A percentile compares a stretch with the other conserved stretches of the same genome.
phyloP scores from a whole-genome alignment of 2,329 filamentous ascomycete species.

The Trichoderma harzianum region DNA sequence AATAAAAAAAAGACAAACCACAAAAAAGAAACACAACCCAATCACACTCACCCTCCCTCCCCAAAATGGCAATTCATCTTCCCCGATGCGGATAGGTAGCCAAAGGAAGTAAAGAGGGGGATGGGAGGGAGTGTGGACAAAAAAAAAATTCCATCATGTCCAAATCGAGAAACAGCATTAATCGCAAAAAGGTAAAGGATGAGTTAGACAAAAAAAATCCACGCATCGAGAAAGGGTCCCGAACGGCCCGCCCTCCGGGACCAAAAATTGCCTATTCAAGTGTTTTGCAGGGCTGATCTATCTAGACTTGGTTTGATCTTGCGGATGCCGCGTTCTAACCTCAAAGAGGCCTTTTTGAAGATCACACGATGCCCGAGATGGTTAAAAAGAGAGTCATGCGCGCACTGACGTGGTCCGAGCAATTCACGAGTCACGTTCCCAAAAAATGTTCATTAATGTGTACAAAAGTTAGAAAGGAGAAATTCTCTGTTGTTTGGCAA shows the following conservation, averaged over 20 bases:
- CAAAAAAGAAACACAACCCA: background rate
- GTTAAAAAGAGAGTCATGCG: background rate
- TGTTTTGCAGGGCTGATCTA: slow-evolving; percentile 7
- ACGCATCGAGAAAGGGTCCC: background rate
- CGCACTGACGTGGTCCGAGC: background rate
- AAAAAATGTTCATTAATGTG: background rate
- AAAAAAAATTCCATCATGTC: background rate
- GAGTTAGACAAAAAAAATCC: background rate
- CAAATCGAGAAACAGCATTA: background rate
- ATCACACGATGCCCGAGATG: background rate
- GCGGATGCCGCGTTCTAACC: slow-evolving; percentile 9
- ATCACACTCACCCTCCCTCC: slow-evolving; percentile 14
- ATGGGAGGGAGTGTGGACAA: background rate
- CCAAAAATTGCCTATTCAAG: slow-evolving; percentile 16
- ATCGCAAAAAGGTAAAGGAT: slow-evolving; percentile 17
- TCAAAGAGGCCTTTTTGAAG: slow-evolving; percentile 3
- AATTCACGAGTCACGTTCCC: background rate
- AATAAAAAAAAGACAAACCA: background rate
- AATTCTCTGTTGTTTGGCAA: slow-evolving; percentile 16
- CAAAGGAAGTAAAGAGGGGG: background rate
- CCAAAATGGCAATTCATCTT: slow-evolving; percentile 21
- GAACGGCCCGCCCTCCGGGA: background rate
- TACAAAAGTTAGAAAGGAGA: slow-evolving; percentile 18
- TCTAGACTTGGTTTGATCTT: background rate
- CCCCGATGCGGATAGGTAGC: slow-evolving; percentile 17